A percentile compares a stretch with the other conserved stretches of the same genome.
phyloP scores from a whole-genome alignment of 164 flowering plant genomes.

The Buxus sempervirens region DNA sequence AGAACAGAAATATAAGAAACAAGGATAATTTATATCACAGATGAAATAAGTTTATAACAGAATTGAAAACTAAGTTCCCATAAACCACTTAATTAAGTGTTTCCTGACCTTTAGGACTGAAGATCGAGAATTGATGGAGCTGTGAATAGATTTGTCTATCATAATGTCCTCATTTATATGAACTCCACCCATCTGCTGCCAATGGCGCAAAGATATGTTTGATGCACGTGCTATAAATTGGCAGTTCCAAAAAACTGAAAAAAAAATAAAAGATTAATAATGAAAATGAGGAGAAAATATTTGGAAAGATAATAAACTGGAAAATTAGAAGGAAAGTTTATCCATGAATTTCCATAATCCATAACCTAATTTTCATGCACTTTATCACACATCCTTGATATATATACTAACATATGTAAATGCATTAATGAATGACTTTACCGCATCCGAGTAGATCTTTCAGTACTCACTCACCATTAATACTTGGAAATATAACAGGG shows the following conservation, averaged over 20 bases:
- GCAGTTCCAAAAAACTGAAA: conserved; percentile 89
- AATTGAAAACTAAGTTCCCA: too few species aligned
- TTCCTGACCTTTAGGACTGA: conserved; percentile 72
- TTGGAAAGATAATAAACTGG: too few species aligned
- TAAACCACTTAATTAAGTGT: neutral
- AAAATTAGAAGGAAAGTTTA: too few species aligned
- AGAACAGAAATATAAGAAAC: too few species aligned
- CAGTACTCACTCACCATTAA: conserved; percentile 70
- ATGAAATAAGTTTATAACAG: too few species aligned
- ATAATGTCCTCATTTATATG: conserved; percentile 65
- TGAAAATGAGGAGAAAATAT: neutral
- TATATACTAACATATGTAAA: too few species aligned
- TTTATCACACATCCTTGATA: too few species aligned
- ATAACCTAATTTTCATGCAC: too few species aligned
- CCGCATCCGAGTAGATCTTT: too few species aligned
- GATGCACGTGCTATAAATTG: conserved; percentile 86
- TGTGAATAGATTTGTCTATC: conserved; percentile 82
- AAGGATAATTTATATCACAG: too few species aligned
- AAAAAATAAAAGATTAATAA: neutral
- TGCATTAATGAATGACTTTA: too few species aligned
- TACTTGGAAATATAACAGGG: conserved; percentile 93
- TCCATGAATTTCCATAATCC: too few species aligned
- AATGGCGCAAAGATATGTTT: conserved; percentile 68
- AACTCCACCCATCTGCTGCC: conserved; percentile 94
- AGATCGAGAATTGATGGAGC: conserved; percentile 69